A percentile compares a stretch with the other conserved stretches of the same genome.
phyloP scores from a whole-genome alignment of 1,284 basidiomycete genomes.

The Coniferiporia weirii region DNA sequence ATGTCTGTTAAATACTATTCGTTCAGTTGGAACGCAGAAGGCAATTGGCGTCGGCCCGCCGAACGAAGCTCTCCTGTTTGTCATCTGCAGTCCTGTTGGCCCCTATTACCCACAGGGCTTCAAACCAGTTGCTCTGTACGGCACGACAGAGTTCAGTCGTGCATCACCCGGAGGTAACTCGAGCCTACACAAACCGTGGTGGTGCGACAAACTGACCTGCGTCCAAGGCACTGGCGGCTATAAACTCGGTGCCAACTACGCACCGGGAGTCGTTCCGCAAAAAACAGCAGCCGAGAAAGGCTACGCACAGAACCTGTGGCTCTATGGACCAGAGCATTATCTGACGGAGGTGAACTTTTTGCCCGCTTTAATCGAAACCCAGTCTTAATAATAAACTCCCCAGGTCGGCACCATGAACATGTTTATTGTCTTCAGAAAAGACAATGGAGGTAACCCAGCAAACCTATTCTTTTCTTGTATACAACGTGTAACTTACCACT shows the following conservation, averaged over 20 bases:
- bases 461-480: not conserved
- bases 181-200: not conserved
- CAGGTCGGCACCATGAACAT: conserved; percentile 96
- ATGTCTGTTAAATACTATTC: conserved; percentile 7
- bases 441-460: conserved; percentile 57
- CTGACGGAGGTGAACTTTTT: conserved; percentile 60
- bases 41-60: conserved; percentile 88
- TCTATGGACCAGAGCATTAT: conserved; percentile 82
- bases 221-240: conserved; percentile 74
- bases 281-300: conserved; percentile 78
- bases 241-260: conserved; percentile 93
- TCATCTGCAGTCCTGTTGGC: conserved; percentile 91
- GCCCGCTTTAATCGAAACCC: not conserved
- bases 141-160: conserved; percentile 86
- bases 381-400: not conserved
- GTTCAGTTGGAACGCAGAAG: conserved; percentile 82
- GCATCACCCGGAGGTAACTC: conserved; percentile 84
- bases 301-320: conserved; percentile 95
- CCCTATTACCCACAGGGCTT: conserved; percentile 95
- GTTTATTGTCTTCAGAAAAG: conserved; percentile 78
- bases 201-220: not conserved
- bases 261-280: conserved; percentile 86
- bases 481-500: not conserved
- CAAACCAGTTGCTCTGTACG: conserved; percentile 92
- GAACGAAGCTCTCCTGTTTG: conserved; percentile 86